Evolutionary conservation across 2,329 filamentous ascomycete genomes (phyloP).

Genomic region (Talaromyces islandicus): DNA sequence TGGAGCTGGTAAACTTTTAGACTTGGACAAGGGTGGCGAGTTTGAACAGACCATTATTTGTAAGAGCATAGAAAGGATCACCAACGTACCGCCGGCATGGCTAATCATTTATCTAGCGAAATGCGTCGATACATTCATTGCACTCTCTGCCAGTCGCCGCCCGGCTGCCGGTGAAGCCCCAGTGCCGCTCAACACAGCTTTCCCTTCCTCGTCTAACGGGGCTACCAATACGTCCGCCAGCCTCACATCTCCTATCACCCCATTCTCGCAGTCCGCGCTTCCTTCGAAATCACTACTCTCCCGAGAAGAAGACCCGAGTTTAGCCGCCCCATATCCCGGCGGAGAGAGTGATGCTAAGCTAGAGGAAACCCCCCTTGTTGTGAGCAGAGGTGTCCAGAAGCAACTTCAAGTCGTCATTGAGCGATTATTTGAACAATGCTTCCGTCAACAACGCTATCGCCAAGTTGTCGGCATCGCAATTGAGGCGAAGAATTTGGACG

Average conservation of each 20-base stretch:
- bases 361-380: slow-evolving; percentile 56
- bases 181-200: slow-evolving; percentile 73
- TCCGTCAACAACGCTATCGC: slow-evolving; percentile 78
- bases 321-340: slow-evolving; percentile 51
- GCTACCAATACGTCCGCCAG: slow-evolving; percentile 59
- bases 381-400: slow-evolving; percentile 68
- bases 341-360: slow-evolving; percentile 51
- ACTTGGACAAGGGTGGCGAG: slow-evolving; percentile 83
- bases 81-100: neutral
- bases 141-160: slow-evolving; percentile 59
- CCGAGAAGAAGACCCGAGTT: slow-evolving; percentile 61
- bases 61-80: slow-evolving; percentile 28
- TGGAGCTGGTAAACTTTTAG: slow-evolving; percentile 89
- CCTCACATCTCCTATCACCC: slow-evolving; percentile 81
- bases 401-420: slow-evolving; percentile 80
- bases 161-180: slow-evolving; percentile 48
- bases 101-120: slow-evolving; percentile 52
- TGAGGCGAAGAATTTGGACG: slow-evolving; percentile 85
- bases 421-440: slow-evolving; percentile 84
- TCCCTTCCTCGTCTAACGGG: slow-evolving; percentile 61
- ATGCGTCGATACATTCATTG: slow-evolving; percentile 96
- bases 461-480: slow-evolving; percentile 97
- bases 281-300: slow-evolving; percentile 95
- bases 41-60: slow-evolving; percentile 98
- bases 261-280: slow-evolving; percentile 88